Percentiles rank a stretch among this genome's conserved stretches.
Conservation (phyloP, 139 green algal genomes). For the Tetratostichococcus sp. region DNA sequence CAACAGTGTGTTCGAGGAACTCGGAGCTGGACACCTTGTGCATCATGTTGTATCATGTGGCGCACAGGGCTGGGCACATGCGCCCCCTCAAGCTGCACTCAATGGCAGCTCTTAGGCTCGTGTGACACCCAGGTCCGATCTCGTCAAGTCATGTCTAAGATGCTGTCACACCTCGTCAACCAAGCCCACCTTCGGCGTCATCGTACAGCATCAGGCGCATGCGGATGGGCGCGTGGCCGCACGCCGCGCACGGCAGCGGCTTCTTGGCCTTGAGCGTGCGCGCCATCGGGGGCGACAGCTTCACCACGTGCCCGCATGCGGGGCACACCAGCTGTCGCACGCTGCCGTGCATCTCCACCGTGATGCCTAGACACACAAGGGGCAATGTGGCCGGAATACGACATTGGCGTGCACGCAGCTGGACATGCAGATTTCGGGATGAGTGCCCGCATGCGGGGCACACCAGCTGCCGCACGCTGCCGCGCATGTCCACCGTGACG, state of each 20-base stretch:
- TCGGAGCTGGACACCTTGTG: too few relatives aligned
- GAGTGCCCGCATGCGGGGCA: constrained; percentile 27
- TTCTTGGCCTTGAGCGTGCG: constrained; percentile 32
- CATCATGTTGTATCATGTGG: too few relatives aligned
- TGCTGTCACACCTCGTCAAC: too few relatives aligned
- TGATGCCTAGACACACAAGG: constrained; percentile 34
- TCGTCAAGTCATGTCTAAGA: too few relatives aligned
- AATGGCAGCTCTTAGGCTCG: too few relatives aligned
- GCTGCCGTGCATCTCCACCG: constrained; percentile 90
- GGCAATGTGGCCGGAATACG: too few relatives aligned
- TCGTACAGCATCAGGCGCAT: constrained; percentile 88
- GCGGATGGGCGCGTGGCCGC: constrained; percentile 18
- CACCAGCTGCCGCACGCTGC: constrained; percentile 54
- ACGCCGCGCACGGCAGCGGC: constrained; percentile 38
- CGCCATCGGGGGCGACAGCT: constrained; percentile 35
- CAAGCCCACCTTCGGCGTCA: constrained; percentile 68
- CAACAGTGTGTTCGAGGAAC: too few relatives aligned
- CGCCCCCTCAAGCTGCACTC: too few relatives aligned
- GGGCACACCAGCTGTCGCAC: constrained; percentile 56
- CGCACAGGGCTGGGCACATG: too few relatives aligned
- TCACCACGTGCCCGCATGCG: constrained; percentile 37
- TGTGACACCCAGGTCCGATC: too few relatives aligned
- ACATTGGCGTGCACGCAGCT: too few relatives aligned
- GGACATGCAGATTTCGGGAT: too few relatives aligned
- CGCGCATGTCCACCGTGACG: constrained; percentile 82